Evolutionary conservation across 129 eudicot genomes (phyloP).

Genomic region (Logfia minima): DNA sequence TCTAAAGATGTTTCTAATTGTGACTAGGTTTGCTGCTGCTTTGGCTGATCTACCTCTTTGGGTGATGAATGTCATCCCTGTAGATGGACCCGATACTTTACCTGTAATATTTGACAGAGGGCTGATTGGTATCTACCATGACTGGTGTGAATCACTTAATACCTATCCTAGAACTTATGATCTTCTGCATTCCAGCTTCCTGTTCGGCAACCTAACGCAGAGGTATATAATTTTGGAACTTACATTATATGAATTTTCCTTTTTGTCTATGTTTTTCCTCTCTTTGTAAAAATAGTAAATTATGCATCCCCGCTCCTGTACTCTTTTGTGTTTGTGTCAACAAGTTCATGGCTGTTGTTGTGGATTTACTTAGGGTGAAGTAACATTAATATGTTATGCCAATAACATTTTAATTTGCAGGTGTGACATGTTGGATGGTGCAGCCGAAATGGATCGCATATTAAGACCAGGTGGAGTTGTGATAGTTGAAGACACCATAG

Average conservation of each 20-base stretch:
- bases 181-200: slow-evolving; percentile 86
- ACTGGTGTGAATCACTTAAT: slow-evolving; percentile 92
- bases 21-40: slow-evolving; percentile 82
- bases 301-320: not conserved
- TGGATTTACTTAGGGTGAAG: not conserved
- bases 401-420: slow-evolving; percentile 30
- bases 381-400: not conserved
- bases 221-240: slow-evolving; percentile 43
- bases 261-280: not conserved
- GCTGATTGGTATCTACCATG: slow-evolving; percentile 85
- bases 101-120: slow-evolving; percentile 82
- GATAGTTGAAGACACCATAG: slow-evolving; percentile 54
- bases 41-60: slow-evolving; percentile 68
- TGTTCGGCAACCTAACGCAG: slow-evolving; percentile 63
- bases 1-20: slow-evolving; percentile 8
- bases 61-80: slow-evolving; percentile 96
- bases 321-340: slow-evolving; percentile 4
- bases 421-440: slow-evolving; percentile 62
- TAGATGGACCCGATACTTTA: slow-evolving; percentile 71
- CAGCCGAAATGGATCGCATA: slow-evolving; percentile 72
- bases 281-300: not conserved
- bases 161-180: slow-evolving; percentile 95
- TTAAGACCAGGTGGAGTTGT: slow-evolving; percentile 74
- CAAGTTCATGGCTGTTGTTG: not conserved
- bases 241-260: not conserved